Evolutionary conservation across 176 grass and related monocot genomes (phyloP).

Genomic region (Oryza meridionalis): DNA sequence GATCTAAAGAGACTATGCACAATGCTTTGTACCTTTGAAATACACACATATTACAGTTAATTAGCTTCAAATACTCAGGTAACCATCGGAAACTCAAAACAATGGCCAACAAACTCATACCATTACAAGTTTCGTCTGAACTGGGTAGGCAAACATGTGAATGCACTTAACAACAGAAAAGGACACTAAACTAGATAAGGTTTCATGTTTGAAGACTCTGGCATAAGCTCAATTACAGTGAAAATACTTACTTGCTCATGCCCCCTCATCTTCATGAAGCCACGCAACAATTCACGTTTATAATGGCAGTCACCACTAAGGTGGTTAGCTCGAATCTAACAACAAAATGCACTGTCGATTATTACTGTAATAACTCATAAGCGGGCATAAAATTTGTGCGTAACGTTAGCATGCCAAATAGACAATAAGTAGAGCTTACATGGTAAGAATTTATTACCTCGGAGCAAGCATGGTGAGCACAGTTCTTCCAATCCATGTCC

Average conservation of each 20-base stretch:
- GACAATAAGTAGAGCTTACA: conserved; percentile 9
- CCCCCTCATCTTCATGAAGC: conserved; percentile 92
- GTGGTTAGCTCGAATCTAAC: conserved; percentile 92
- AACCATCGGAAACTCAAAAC: conserved; percentile 6
- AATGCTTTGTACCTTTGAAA: neutral
- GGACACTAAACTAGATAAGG: neutral
- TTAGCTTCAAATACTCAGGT: neutral
- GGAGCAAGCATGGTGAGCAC: conserved; percentile 94
- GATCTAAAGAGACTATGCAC: neutral
- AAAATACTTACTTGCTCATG: conserved; percentile 79
- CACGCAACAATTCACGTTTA: conserved; percentile 79
- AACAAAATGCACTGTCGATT: conserved; percentile 25
- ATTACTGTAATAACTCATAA: conserved; percentile 3
- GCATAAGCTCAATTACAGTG: neutral
- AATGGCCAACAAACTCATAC: neutral
- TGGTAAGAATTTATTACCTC: conserved; percentile 59
- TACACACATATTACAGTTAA: neutral
- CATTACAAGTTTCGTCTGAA: neutral
- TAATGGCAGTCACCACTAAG: conserved; percentile 97
- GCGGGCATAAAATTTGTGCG: neutral
- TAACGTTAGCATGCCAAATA: neutral
- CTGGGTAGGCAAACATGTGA: neutral
- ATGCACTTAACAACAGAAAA: conserved; percentile 19
- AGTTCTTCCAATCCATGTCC: conserved; percentile 88
- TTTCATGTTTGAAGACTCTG: neutral